Evolutionary conservation across 306 rosid genomes (phyloP).

Genomic region (Acacia confusa): DNA sequence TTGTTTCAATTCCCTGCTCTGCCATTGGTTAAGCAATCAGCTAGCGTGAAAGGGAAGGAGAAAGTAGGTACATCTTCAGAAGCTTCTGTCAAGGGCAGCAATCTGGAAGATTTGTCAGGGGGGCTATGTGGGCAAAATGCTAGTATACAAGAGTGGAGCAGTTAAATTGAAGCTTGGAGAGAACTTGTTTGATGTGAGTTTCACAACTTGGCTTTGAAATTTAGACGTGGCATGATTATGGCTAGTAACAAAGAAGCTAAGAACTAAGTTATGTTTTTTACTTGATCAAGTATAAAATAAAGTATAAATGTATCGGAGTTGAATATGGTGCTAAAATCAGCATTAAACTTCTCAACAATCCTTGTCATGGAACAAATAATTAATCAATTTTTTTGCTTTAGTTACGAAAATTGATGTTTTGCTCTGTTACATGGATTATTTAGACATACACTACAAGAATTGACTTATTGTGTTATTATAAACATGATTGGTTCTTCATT

Average conservation of each 20-base stretch:
- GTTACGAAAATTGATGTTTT: background rate
- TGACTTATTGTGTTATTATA: background rate
- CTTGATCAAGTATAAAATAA: background rate
- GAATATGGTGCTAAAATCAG: background rate
- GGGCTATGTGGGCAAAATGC: conserved; percentile 83
- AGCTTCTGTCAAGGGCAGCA: conserved; percentile 23
- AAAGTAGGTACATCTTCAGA: conserved; percentile 40
- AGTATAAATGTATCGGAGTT: background rate
- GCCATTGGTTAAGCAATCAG: conserved; percentile 47
- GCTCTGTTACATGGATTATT: background rate
- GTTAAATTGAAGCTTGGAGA: conserved; percentile 77
- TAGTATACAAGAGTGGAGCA: conserved; percentile 86
- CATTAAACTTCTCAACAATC: background rate
- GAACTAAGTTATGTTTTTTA: background rate
- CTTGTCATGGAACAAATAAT: background rate
- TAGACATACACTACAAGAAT: background rate
- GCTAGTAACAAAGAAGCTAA: background rate
- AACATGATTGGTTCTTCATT: background rate
- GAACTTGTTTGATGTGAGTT: conserved; percentile 64
- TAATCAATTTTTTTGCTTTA: background rate
- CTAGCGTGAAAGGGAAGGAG: conserved; percentile 64
- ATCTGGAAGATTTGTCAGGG: conserved; percentile 47
- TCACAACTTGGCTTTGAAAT: conserved; percentile 2
- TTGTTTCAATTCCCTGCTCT: conserved; percentile 70
- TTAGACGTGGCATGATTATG: background rate